These are phyloP conservation scores for Ceratopteris richardii DNA, from an alignment of 75 land plant species.

Conservation along the genomic window DNA sequence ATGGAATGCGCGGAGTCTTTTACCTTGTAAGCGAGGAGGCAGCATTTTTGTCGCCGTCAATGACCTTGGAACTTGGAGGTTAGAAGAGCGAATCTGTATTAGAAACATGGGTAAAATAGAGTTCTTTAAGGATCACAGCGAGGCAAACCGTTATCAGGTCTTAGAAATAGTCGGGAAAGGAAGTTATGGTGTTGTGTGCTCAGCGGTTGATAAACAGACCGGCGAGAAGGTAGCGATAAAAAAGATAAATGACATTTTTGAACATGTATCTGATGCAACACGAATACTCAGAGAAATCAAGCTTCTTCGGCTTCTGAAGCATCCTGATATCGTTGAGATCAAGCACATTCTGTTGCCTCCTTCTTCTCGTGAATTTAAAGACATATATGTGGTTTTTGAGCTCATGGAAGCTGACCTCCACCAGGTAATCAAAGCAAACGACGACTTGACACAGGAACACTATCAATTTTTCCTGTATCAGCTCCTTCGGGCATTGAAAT, in stretches of 20 bases:
- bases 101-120: not conserved
- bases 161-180: conserved; percentile 42
- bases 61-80: no score
- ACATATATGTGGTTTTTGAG: conserved; percentile 37
- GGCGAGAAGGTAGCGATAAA: conserved; percentile 38
- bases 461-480: conserved; percentile 9
- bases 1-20: no score
- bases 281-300: conserved; percentile 33
- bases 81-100: no score
- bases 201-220: conserved; percentile 30
- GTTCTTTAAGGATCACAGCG: conserved; percentile 58
- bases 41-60: no score
- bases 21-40: no score
- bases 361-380: conserved; percentile 26
- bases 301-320: conserved; percentile 27
- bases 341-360: conserved; percentile 38
- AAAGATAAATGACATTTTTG: conserved; percentile 39
- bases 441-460: conserved; percentile 5
- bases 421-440: conserved; percentile 20
- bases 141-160: conserved; percentile 44
- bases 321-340: conserved; percentile 38
- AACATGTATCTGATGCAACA: conserved; percentile 38
- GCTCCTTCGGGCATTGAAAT: conserved; percentile 10
- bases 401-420: conserved; percentile 42
- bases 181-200: conserved; percentile 40